Percentiles rank a stretch among this genome's conserved stretches.
Conservation (phyloP, 176 grass and related monocot species). For the Tuctoria greenei region DNA sequence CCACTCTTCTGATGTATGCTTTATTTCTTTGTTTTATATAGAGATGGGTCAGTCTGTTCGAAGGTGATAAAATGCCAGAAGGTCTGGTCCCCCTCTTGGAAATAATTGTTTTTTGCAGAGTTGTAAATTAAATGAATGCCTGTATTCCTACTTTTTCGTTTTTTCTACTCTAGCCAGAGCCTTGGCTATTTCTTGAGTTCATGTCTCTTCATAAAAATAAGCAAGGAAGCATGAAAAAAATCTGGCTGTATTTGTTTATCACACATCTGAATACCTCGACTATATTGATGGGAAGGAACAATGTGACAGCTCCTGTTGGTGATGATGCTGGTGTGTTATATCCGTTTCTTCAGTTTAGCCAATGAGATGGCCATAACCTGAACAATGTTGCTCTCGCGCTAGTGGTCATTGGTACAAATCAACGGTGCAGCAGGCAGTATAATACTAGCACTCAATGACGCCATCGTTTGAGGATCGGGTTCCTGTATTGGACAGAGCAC, state of each 20-base stretch:
- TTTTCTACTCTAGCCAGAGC: not conserved
- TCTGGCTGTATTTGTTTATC: not conserved
- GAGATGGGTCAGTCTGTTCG: constrained; percentile 84
- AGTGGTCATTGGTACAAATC: not conserved
- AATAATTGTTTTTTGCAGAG: constrained; percentile 53
- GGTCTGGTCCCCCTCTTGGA: constrained; percentile 44
- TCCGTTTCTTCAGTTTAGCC: not conserved
- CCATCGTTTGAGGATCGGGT: not conserved
- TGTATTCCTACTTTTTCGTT: not conserved
- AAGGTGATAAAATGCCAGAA: constrained; percentile 75
- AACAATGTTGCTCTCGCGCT: not conserved
- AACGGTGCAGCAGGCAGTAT: not conserved
- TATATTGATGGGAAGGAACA: constrained; percentile 1
- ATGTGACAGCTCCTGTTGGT: not conserved
- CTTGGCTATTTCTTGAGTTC: not conserved
- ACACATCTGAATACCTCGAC: not conserved
- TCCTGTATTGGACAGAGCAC: not conserved
- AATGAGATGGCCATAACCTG: not conserved
- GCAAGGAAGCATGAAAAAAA: not conserved
- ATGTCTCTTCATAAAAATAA: constrained; percentile 35
- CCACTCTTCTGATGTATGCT: constrained; percentile 67
- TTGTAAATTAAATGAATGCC: constrained; percentile 35
- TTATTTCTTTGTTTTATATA: constrained; percentile 82
- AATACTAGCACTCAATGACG: not conserved
- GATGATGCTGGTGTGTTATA: not conserved